Percentiles rank a stretch among this genome's conserved stretches.
phyloP scores from a whole-genome alignment of 2,329 filamentous ascomycete species.

The Cytospora mali region DNA sequence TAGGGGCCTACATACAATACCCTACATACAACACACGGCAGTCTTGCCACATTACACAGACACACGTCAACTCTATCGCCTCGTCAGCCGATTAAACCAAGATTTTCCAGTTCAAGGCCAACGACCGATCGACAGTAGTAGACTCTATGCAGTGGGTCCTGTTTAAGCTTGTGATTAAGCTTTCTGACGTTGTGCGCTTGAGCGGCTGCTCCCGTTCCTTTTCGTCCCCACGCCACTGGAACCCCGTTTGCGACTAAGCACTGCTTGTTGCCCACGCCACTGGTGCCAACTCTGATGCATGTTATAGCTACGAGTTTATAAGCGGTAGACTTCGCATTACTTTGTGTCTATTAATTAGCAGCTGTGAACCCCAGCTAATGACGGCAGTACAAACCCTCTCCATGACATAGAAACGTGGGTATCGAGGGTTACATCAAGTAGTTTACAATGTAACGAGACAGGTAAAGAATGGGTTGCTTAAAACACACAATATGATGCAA shows the following conservation, averaged over 20 bases:
- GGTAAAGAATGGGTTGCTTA: background rate
- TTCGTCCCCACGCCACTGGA: background rate
- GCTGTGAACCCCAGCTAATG: background rate
- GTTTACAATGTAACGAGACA: background rate
- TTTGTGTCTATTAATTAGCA: background rate
- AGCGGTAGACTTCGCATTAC: background rate
- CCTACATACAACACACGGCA: background rate
- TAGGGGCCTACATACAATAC: background rate
- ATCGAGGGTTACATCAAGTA: slow-evolving; percentile 18
- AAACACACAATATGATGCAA: background rate
- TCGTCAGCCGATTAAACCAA: no score
- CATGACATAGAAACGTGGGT: slow-evolving; percentile 11
- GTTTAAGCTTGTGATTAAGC: slow-evolving; percentile 2
- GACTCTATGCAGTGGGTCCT: background rate
- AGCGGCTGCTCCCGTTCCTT: background rate
- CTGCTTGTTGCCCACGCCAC: background rate
- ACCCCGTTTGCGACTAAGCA: background rate
- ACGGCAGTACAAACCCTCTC: background rate
- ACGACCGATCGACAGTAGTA: background rate
- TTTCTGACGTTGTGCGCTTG: background rate
- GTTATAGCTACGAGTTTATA: no score
- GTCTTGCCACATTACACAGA: no score
- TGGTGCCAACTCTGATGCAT: no score
- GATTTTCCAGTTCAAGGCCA: background rate
- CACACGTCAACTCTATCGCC: background rate